Percentiles rank a stretch among this genome's conserved stretches.
Evolutionary conservation across 169 alveolate genomes (phyloP).

Genomic region (Blepharisma undulans): DNA sequence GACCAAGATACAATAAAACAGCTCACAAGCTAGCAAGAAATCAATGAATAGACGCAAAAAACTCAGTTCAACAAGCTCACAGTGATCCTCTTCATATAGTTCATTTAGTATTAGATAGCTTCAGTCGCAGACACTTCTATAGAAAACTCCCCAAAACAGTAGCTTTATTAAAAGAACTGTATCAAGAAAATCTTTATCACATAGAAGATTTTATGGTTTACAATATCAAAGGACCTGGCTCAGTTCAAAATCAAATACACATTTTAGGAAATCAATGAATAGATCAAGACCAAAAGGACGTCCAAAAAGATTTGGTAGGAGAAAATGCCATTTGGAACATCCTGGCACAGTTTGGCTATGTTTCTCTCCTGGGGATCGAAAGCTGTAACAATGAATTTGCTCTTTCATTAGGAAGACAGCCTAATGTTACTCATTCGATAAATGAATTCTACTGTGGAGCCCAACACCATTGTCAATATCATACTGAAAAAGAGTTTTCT

Average conservation of each 20-base stretch:
- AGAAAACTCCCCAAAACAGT: not conserved
- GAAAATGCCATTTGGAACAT: slow-evolving; percentile 14
- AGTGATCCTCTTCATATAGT: not conserved
- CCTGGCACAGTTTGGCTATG: not conserved
- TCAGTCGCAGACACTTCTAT: not conserved
- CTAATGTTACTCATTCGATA: not conserved
- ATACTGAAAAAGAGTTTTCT: not conserved
- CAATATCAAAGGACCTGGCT: not conserved
- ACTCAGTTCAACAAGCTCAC: not conserved
- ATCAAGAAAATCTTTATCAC: not conserved
- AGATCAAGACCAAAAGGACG: not conserved
- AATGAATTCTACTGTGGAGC: not conserved
- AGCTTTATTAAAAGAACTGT: not conserved
- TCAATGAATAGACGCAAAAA: not conserved
- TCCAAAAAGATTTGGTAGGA: not conserved
- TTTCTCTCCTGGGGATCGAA: not conserved
- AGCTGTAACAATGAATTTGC: not conserved
- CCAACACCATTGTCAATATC: not conserved
- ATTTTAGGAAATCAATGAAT: not conserved
- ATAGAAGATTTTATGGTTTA: not conserved
- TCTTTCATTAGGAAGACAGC: not conserved
- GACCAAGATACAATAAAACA: not conserved
- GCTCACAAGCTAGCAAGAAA: not conserved
- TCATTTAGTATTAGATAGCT: not conserved
- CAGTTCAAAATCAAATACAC: not conserved